These are phyloP conservation scores for Boletellus ananas DNA, from an alignment of 768 basidiomycete genomes.

Conservation along the genomic window DNA sequence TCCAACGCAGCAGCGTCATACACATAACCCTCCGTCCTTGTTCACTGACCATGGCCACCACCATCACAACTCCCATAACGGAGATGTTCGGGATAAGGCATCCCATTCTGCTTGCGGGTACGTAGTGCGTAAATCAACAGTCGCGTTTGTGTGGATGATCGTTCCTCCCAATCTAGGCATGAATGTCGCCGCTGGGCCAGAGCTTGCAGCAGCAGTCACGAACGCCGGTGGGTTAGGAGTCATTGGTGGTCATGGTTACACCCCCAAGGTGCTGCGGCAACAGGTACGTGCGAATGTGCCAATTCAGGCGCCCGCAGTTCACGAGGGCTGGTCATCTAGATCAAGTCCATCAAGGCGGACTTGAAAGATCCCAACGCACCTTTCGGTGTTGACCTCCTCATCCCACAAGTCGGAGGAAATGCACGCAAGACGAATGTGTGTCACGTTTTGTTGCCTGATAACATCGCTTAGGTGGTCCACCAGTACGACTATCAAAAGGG, in stretches of 20 bases:
- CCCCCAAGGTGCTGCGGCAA: slow-evolving; percentile 72
- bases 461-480: not conserved
- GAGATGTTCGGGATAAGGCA: slow-evolving; percentile 87
- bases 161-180: slow-evolving; percentile 39
- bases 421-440: slow-evolving; percentile 89
- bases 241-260: slow-evolving; percentile 86
- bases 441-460: not conserved
- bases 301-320: not conserved
- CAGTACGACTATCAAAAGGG: slow-evolving; percentile 91
- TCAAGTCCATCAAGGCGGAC: slow-evolving; percentile 66
- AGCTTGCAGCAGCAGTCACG: slow-evolving; percentile 89
- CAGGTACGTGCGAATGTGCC: slow-evolving; percentile 50
- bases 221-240: slow-evolving; percentile 93
- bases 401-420: slow-evolving; percentile 82
- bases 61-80: slow-evolving; percentile 83
- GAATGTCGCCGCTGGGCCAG: slow-evolving; percentile 70
- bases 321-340: slow-evolving; percentile 39
- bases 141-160: slow-evolving; percentile 36
- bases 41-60: slow-evolving; percentile 40
- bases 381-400: slow-evolving; percentile 88
- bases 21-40: not conserved
- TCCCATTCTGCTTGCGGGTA: slow-evolving; percentile 81
- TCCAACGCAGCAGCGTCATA: too few species aligned
- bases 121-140: slow-evolving; percentile 8
- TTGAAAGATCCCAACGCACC: slow-evolving; percentile 73